A percentile compares a stretch with the other conserved stretches of the same genome.
Evolutionary conservation across 169 alveolate genomes (phyloP).

Genomic region (Plasmodium coatneyi): DNA sequence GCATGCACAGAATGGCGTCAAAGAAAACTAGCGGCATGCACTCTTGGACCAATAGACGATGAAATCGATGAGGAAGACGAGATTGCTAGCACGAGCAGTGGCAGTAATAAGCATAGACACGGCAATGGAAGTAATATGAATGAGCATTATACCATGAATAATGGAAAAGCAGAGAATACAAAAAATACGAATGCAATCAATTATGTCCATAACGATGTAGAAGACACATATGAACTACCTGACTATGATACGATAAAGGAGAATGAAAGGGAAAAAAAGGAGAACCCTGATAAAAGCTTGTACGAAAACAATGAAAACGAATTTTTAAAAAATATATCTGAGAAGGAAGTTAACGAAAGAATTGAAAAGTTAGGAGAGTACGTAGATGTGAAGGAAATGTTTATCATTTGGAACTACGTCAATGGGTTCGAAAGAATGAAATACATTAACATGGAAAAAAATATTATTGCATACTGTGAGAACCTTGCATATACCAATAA

Average conservation of each 20-base stretch:
- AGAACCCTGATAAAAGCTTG: neutral
- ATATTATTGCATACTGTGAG: constrained; percentile 17
- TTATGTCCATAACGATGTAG: neutral
- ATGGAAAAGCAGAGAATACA: neutral
- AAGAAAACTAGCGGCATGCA: neutral
- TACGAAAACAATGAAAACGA: neutral
- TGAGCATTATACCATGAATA: neutral
- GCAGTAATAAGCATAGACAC: neutral
- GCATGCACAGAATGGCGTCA: neutral
- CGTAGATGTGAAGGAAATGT: constrained; percentile 34
- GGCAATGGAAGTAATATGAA: neutral
- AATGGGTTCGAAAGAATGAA: constrained; percentile 18
- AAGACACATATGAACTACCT: neutral
- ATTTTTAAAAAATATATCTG: neutral
- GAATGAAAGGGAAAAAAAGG: neutral
- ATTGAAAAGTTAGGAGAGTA: neutral
- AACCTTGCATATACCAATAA: neutral
- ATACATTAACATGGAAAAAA: constrained; percentile 7
- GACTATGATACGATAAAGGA: neutral
- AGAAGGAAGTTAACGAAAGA: neutral
- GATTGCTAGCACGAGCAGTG: neutral
- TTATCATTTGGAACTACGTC: constrained; percentile 18
- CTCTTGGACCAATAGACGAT: neutral
- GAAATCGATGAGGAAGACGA: neutral
- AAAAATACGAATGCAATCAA: neutral